Base-by-base conservation (phyloP, 2,329 filamentous ascomycete genomes). In the Colletotrichum sp. region DNA sequence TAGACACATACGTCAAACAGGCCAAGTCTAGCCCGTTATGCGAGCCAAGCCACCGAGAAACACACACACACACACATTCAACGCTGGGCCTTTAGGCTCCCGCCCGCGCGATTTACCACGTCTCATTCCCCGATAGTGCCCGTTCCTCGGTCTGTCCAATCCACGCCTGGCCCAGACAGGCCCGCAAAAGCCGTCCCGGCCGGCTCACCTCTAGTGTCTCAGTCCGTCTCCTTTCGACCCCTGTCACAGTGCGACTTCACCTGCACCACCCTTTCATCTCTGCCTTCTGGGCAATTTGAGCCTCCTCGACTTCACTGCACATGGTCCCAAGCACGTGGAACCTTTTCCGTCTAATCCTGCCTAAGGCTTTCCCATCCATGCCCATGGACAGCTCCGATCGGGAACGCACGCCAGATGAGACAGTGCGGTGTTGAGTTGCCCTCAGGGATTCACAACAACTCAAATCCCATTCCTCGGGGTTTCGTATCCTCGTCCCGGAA, bases 401-500 rank as follows among this genome's bases (percentile, higher is more conserved):
- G 56, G 63, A 68, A 64, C 70, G 69, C 43, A 75, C 62, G 69
- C 48, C 70, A 68, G 69, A 73, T 73, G 63, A 75, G 73, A 75
- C 73, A 75, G 28, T 28, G 58, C 18, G 18, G 69, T 69, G 73
- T 64, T 75, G 69, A 73, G 63, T 75, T 26, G 73, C 73, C 69
- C 32, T 69, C 73, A 68, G 58, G 73, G 73, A 69, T 75, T 73
- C 43, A 30, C n/a, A 72, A 67, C 69, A 73, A 69, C 73, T 73
- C 73, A 73, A 64, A 73, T 75, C 30, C 14, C 73, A 73, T 68
- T 75, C 69, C 63, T 73, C 69, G 63, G 63, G 34, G 24, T n/a
- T 36, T 36, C 34, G 56, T 28, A n/a, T 63, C 34, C 3, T 14
- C 16, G 4, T 16, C 69, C 32, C 56, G 26, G 28, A 28, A 43